Percentiles rank a stretch among this genome's conserved stretches.
phyloP scores from a whole-genome alignment of 768 basidiomycete genomes.

The Russula abietina region DNA sequence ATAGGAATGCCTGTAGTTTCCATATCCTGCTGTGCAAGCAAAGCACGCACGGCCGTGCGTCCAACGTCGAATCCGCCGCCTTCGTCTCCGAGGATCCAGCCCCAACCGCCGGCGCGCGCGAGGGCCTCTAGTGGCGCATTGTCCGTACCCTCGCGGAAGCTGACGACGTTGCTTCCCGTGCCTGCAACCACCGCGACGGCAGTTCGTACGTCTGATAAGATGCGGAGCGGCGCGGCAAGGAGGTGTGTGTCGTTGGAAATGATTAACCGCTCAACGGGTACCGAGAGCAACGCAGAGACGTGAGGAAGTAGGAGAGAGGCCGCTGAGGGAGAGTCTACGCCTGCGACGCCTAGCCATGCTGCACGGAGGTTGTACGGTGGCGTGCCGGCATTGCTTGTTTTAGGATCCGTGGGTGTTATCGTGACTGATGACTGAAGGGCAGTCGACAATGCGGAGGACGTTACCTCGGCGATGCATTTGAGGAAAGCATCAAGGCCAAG shows the following conservation, averaged over 20 bases:
- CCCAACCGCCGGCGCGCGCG: conserved; percentile 16
- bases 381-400: background rate
- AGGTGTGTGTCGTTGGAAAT: conserved; percentile 83
- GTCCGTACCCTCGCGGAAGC: conserved; percentile 42
- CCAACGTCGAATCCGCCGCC: conserved; percentile 80
- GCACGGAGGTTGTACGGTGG: conserved; percentile 46
- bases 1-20: conserved; percentile 31
- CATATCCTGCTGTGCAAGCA: conserved; percentile 51
- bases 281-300: conserved; percentile 50
- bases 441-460: conserved; percentile 44
- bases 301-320: conserved; percentile 48
- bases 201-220: conserved; percentile 50
- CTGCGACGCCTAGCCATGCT: conserved; percentile 81
- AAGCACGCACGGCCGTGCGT: conserved; percentile 63
- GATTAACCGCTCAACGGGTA: conserved; percentile 48
- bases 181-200: conserved; percentile 75
- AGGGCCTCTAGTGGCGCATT: conserved; percentile 12
- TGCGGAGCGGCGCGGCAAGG: conserved; percentile 69
- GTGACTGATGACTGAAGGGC: conserved; percentile 2
- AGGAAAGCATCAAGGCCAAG: conserved; percentile 60
- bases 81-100: conserved; percentile 36
- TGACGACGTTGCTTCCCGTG: conserved; percentile 73
- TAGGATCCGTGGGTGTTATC: conserved; percentile 4
- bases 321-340: conserved; percentile 68
- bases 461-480: conserved; percentile 44